Evolutionary conservation across 495 filamentous ascomycete genomes (phyloP).

Genomic region (Lasiosphaeria miniovina): DNA sequence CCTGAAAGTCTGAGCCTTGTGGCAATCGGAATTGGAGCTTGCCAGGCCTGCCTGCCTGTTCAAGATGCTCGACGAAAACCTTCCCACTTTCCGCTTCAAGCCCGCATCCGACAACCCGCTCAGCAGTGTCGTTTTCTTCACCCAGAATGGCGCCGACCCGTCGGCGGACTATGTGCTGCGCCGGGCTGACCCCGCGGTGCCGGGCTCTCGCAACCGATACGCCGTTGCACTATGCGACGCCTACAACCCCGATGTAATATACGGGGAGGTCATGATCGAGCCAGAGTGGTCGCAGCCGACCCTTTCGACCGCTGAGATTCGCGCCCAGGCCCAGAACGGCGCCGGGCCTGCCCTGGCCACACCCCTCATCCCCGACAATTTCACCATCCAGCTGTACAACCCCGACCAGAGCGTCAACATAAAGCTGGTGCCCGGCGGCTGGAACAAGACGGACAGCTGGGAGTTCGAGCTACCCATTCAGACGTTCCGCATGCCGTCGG

Average conservation of each 20-base stretch:
- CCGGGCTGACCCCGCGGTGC: constrained; percentile 65
- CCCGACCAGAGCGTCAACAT: constrained; percentile 81
- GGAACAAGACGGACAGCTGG: constrained; percentile 76
- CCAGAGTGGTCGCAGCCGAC: constrained; percentile 82
- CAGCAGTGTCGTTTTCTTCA: constrained; percentile 64
- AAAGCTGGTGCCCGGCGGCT: constrained; percentile 66
- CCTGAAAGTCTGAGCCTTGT: too few species aligned
- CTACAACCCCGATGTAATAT: constrained; percentile 75
- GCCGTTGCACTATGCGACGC: constrained; percentile 81
- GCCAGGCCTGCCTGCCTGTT: not conserved
- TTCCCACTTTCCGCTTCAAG: constrained; percentile 61
- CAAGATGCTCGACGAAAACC: constrained; percentile 90
- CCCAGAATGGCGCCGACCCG: constrained; percentile 77
- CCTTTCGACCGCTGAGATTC: constrained; percentile 74
- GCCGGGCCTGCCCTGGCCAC: constrained; percentile 67
- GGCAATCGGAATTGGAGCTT: too few species aligned
- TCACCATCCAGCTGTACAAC: constrained; percentile 87
- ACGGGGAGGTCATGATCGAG: constrained; percentile 78
- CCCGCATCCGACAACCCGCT: constrained; percentile 40
- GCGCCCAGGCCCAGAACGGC: constrained; percentile 57
- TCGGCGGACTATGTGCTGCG: constrained; percentile 73
- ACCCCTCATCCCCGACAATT: constrained; percentile 72
- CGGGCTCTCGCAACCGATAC: constrained; percentile 76
- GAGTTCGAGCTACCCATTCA: constrained; percentile 90
- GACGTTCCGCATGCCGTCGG: constrained; percentile 75